phyloP scores from a whole-genome alignment of 371 early-diverging fungal genomes.

The Encephalitozoon cuniculi region DNA sequence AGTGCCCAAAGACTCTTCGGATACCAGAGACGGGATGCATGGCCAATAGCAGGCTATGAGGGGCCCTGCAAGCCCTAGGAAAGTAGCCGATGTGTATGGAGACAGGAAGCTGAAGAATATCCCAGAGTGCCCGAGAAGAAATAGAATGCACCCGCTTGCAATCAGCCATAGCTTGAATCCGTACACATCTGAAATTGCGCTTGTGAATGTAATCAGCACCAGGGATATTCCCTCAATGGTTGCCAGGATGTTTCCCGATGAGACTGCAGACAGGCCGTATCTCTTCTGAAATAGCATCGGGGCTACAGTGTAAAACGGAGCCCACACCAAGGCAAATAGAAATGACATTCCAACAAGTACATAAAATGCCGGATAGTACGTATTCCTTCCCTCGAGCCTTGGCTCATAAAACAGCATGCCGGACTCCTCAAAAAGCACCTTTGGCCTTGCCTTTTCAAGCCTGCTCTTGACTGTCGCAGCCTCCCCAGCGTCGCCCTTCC shows the following conservation, averaged over 20 bases:
- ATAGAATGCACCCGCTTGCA: constrained; percentile 29
- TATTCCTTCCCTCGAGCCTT: not conserved
- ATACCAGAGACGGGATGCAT: constrained; percentile 54
- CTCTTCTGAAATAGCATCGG: constrained; percentile 55
- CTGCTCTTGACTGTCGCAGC: not conserved
- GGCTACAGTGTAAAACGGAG: constrained; percentile 56
- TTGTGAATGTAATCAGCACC: constrained; percentile 23
- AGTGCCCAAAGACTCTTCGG: constrained; percentile 37
- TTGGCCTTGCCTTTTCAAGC: constrained; percentile 15
- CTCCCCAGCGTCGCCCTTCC: not conserved
- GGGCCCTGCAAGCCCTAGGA: constrained; percentile 49
- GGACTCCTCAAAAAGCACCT: not conserved
- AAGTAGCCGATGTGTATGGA: constrained; percentile 6
- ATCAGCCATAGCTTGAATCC: constrained; percentile 54
- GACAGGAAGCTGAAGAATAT: constrained; percentile 20
- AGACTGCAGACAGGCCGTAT: constrained; percentile 22
- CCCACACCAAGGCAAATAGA: constrained; percentile 47
- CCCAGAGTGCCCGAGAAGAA: constrained; percentile 42
- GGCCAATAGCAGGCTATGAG: constrained; percentile 58
- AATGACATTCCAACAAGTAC: constrained; percentile 41
- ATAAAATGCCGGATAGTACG: constrained; percentile 37
- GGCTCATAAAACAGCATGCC: constrained; percentile 23
- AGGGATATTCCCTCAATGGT: constrained; percentile 47
- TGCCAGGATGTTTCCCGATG: constrained; percentile 47
- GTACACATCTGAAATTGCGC: constrained; percentile 42